Conservation (phyloP, 164 flowering plant species). For the Paratinospora sagittata region DNA sequence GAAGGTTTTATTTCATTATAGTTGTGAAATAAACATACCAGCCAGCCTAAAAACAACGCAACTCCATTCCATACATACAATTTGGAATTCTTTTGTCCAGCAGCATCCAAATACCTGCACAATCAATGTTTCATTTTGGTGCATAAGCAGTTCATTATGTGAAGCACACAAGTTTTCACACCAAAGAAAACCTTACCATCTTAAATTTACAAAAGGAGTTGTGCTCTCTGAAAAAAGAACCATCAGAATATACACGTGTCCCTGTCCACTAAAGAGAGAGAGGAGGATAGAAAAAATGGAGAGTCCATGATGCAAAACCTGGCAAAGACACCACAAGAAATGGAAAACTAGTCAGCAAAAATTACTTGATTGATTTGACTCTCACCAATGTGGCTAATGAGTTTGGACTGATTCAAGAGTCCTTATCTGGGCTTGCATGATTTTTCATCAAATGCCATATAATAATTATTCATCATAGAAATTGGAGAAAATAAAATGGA, state of each 20-base stretch:
- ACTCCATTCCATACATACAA: slow-evolving; percentile 59
- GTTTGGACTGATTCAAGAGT: not conserved
- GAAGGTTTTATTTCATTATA: not conserved
- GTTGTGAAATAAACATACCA: slow-evolving; percentile 13
- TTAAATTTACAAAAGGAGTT: slow-evolving; percentile 69
- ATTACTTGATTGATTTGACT: not conserved
- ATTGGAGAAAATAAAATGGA: not conserved
- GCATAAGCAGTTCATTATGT: not conserved
- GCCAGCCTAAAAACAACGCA: slow-evolving; percentile 62
- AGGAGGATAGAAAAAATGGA: slow-evolving; percentile 57
- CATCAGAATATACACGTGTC: slow-evolving; percentile 58
- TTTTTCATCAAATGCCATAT: not conserved
- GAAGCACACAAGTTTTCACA: not conserved
- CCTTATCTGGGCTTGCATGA: not conserved
- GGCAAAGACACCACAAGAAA: slow-evolving; percentile 9
- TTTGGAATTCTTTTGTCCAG: slow-evolving; percentile 60
- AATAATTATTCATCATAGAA: not conserved
- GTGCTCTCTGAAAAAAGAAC: slow-evolving; percentile 75
- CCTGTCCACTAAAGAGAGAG: slow-evolving; percentile 57
- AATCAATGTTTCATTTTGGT: not conserved
- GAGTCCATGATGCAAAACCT: slow-evolving; percentile 74
- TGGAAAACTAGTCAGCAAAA: not conserved
- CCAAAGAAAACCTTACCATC: slow-evolving; percentile 47
- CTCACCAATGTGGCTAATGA: not conserved
- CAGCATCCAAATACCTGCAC: slow-evolving; percentile 68